Base-by-base conservation (phyloP, 768 basidiomycete genomes). In the Kwoniella europaea region DNA sequence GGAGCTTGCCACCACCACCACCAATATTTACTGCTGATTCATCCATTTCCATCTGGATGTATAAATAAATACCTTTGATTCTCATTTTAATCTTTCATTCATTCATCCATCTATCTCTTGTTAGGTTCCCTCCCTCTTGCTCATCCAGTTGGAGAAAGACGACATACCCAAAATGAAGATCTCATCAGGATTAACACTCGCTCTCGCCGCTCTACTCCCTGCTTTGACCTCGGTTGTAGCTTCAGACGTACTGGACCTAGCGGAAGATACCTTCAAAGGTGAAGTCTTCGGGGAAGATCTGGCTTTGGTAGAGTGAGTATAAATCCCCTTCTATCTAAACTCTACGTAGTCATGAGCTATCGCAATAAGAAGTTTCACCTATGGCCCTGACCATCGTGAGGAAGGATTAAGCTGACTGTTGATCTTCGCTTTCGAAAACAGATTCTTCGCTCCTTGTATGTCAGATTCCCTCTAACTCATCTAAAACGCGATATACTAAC, bases 241-340 rank as follows among this genome's bases (percentile, higher is more conserved):
- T 52, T 86, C 91, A 2, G 96, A 98, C 84, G 95, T 99, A 73
- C 72, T 94, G 59, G 90, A 86, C 82, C 86, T 98, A 71, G 92
- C 89, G 35, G 84, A 89, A 54, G 84, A 86, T 72, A 89, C 86
- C 78, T 95, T 97, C 82, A 88, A 91, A 74, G 84, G 87, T 41
- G 82, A 87, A 68, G 89, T 95, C 69, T 85, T 86, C 71, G 83
- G 86, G 3, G 92, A 93, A 80, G 82, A 90, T 20, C 85, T 96
- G 73, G 89, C 93, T 72, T 88, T 98, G 41, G 92, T 98, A 71
- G 96, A 98, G 87, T 98, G 94, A 90, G 96, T 92, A 15, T 35
- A 4, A 13, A 7, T 10, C 16, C 16, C 27, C n/a, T 10, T n/a
- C n/a, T 4, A 1, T 29, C 3, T 29, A 29, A 29, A 29, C 29